These are phyloP conservation scores for Scolecobasidium constrictum DNA, from an alignment of 2,329 filamentous ascomycete species.

Conservation along the genomic window DNA sequence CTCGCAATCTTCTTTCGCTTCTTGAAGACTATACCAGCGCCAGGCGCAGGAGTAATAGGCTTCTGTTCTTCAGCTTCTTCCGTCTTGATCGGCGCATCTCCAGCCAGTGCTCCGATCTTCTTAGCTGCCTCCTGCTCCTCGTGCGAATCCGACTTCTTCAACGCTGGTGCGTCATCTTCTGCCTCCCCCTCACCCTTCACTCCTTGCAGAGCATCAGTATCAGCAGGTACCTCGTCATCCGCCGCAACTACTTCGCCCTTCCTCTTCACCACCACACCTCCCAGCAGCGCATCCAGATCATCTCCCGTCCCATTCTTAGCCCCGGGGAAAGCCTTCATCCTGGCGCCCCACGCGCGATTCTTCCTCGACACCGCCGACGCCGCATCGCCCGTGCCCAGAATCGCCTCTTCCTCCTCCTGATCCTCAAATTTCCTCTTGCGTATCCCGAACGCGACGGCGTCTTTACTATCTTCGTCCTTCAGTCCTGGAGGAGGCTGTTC, in stretches of 20 bases:
- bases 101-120: not conserved
- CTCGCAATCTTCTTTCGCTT: constrained; percentile 11
- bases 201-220: not conserved
- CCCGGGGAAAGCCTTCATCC: constrained; percentile 33
- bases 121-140: not conserved
- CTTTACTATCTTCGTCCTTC: constrained; percentile 29
- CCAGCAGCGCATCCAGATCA: constrained; percentile 48
- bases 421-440: constrained; percentile 53
- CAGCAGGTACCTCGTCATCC: constrained; percentile 6
- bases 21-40: constrained; percentile 11
- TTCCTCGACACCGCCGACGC: constrained; percentile 17
- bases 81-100: not conserved
- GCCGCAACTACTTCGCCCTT: constrained; percentile 33
- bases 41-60: constrained; percentile 9
- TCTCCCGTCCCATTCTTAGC: constrained; percentile 30
- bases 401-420: constrained; percentile 47
- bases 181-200: not conserved
- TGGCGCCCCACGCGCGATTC: constrained; percentile 32
- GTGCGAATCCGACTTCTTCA: constrained; percentile 1
- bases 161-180: not conserved
- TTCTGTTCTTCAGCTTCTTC: constrained; percentile 8
- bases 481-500: constrained; percentile 30
- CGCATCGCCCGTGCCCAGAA: constrained; percentile 25
- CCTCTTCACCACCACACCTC: constrained; percentile 19
- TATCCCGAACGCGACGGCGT: constrained; percentile 41